These are phyloP conservation scores for Voacanga thouarsii DNA, from an alignment of 257 asterid species.

Conservation along the genomic window DNA sequence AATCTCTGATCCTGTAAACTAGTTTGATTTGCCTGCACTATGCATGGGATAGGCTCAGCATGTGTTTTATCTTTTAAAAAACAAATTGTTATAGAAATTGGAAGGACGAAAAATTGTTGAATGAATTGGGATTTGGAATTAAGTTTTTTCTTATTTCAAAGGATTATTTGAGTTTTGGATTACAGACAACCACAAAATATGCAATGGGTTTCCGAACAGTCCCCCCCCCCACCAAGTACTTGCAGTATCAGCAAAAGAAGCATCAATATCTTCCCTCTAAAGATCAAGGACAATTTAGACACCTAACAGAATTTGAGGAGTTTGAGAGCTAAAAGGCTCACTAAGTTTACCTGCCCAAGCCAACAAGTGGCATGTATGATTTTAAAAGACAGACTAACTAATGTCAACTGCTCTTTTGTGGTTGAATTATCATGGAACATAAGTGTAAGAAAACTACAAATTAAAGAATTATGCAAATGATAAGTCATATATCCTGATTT, in stretches of 20 bases:
- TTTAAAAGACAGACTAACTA: conserved; percentile 53
- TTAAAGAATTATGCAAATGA: no score
- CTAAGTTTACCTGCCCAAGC: conserved; percentile 52
- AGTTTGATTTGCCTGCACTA: no score
- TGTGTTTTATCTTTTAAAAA: no score
- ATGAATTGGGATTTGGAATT: no score
- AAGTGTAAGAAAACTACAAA: conserved; percentile 7
- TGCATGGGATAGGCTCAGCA: no score
- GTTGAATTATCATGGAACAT: conserved; percentile 63
- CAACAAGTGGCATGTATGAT: conserved; percentile 45
- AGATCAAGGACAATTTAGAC: conserved; percentile 22
- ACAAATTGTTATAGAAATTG: no score
- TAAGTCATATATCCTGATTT: no score
- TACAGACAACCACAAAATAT: conserved; percentile 29
- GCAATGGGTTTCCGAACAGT: conserved; percentile 30
- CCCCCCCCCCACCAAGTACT: conserved; percentile 38
- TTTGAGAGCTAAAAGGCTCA: conserved; percentile 13
- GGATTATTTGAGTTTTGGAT: conserved; percentile 17
- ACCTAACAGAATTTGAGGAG: conserved; percentile 28
- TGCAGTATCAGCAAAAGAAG: conserved; percentile 44
- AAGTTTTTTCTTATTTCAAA: no score
- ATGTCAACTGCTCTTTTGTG: conserved; percentile 63
- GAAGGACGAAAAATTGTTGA: no score
- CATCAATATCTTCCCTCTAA: conserved; percentile 26
- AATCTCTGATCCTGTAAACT: no score